phyloP scores from a whole-genome alignment of 768 basidiomycete genomes.

The Naganishia friedmannii region DNA sequence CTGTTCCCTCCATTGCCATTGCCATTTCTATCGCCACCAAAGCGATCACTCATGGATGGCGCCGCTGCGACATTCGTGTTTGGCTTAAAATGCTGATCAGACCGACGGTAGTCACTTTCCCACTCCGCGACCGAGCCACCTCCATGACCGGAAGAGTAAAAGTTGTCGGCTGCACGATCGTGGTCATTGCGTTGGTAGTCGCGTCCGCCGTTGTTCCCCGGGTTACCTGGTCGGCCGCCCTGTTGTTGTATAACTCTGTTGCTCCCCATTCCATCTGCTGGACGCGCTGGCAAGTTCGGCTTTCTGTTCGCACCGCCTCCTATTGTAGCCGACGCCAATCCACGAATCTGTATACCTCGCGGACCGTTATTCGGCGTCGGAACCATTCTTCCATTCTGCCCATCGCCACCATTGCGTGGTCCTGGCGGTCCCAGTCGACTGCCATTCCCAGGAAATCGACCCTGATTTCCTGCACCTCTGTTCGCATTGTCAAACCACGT shows the following conservation, averaged over 20 bases:
- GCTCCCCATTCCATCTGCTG: background rate
- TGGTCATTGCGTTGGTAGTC: slow-evolving; percentile 7
- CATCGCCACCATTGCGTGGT: background rate
- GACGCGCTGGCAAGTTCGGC: background rate
- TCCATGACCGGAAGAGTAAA: slow-evolving; percentile 15
- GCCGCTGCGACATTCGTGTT: background rate
- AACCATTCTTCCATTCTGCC: background rate
- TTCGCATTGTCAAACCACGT: slow-evolving; percentile 9
- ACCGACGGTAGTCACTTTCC: slow-evolving; percentile 8
- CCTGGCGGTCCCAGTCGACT: slow-evolving; percentile 1
- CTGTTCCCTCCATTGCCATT: background rate
- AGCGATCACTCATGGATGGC: background rate
- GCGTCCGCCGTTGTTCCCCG: slow-evolving; percentile 1
- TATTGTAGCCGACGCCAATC: background rate
- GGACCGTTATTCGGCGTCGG: background rate
- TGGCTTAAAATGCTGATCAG: slow-evolving; percentile 19
- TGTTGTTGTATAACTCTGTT: background rate
- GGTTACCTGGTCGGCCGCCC: background rate
- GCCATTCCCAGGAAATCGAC: background rate
- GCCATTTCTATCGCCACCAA: background rate
- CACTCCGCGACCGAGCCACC: slow-evolving; percentile 15
- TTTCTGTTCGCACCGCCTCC: background rate
- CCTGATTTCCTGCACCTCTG: background rate
- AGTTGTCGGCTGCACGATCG: slow-evolving; percentile 13
- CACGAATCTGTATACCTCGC: slow-evolving; percentile 13